Percentiles rank a stretch among this genome's conserved stretches.
phyloP scores from a whole-genome alignment of 2,329 filamentous ascomycete genomes.

The Endocalyx cinctus region DNA sequence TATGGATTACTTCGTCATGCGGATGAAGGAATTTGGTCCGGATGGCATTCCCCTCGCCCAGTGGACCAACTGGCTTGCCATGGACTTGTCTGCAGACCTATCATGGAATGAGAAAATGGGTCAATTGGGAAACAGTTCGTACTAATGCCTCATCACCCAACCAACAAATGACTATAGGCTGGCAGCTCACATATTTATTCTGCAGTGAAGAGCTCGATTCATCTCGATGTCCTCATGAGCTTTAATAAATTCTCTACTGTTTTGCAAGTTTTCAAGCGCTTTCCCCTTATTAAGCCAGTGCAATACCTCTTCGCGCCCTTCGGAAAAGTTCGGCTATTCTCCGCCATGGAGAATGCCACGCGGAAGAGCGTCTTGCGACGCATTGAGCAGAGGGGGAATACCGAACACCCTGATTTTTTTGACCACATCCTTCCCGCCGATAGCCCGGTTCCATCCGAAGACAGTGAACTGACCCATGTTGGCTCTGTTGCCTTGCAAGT shows the following conservation, averaged over 20 bases:
- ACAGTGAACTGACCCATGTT: conserved; percentile 6
- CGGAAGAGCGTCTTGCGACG: too few relatives aligned
- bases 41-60: conserved; percentile 8
- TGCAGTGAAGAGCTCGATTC: conserved; percentile 4
- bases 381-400: conserved; percentile 9
- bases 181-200: too few relatives aligned
- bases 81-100: conserved; percentile 16
- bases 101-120: conserved; percentile 13
- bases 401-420: conserved; percentile 14
- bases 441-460: background rate
- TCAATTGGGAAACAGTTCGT: conserved; percentile 12
- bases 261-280: conserved; percentile 9
- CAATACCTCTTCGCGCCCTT: conserved; percentile 12
- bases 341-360: conserved; percentile 5
- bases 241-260: conserved; percentile 9
- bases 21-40: conserved; percentile 10
- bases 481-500: conserved; percentile 12
- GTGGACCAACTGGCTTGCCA: conserved; percentile 16
- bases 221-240: conserved; percentile 7
- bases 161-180: too few relatives aligned
- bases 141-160: too few relatives aligned
- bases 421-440: conserved; percentile 11
- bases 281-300: conserved; percentile 11
- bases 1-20: conserved; percentile 14
- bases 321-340: conserved; percentile 1